These are phyloP conservation scores for Paraphoma sp. DNA, from an alignment of 2,329 filamentous ascomycete genomes.

Conservation along the genomic window DNA sequence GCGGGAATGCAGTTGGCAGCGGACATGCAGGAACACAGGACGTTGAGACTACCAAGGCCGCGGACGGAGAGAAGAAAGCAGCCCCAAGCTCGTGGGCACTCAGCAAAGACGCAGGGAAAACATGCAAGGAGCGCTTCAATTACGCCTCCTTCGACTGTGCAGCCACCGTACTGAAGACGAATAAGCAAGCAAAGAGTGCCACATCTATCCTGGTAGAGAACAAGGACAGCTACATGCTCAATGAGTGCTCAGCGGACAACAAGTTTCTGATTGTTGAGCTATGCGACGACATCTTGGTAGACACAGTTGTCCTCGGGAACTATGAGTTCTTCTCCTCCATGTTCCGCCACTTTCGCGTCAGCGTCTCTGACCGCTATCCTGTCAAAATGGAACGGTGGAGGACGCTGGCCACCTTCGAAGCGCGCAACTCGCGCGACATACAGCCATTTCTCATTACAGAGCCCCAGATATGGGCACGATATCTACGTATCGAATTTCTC, in stretches of 20 bases:
- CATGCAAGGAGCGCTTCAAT: conserved; percentile 96
- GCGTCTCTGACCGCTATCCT: conserved; percentile 92
- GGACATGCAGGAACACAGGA: conserved; percentile 21
- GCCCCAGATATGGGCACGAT: conserved; percentile 93
- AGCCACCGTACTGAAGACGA: conserved; percentile 90
- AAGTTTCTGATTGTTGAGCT: conserved; percentile 96
- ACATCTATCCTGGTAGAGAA: conserved; percentile 93
- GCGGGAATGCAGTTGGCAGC: conserved; percentile 22
- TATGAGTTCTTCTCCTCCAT: conserved; percentile 99
- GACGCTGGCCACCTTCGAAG: conserved; percentile 85
- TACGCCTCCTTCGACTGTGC: conserved; percentile 98
- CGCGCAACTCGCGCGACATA: conserved; percentile 89
- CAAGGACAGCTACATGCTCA: conserved; percentile 98
- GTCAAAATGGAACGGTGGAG: conserved; percentile 93
- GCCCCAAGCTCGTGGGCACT: conserved; percentile 54
- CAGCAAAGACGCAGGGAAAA: conserved; percentile 93
- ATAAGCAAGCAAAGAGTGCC: conserved; percentile 82
- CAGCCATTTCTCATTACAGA: conserved; percentile 95
- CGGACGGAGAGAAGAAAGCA: conserved; percentile 35
- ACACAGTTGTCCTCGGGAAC: conserved; percentile 96
- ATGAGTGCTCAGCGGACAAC: conserved; percentile 83
- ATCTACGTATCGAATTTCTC: conserved; percentile 88
- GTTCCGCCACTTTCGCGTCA: conserved; percentile 87
- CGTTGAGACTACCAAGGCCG: conserved; percentile 17
- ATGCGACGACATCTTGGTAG: conserved; percentile 84